These are phyloP conservation scores for Moesziomyces antarcticus DNA, from an alignment of 1,284 basidiomycete species.

Conservation along the genomic window DNA sequence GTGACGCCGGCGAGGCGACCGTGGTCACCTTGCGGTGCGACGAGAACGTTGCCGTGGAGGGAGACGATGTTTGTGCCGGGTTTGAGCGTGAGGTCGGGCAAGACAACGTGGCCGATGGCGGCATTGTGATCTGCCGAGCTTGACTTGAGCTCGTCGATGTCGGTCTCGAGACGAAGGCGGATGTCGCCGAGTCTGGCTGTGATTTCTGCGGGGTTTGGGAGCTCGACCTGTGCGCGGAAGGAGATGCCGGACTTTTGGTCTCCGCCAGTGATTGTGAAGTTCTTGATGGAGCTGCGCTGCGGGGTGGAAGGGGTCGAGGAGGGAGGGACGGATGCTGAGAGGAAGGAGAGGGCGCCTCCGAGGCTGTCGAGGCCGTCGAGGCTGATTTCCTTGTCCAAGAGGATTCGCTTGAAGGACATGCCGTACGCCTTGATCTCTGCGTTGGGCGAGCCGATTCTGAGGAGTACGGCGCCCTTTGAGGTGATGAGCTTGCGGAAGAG, in stretches of 20 bases:
- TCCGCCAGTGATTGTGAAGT: constrained; percentile 45
- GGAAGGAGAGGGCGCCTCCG: constrained; percentile 40
- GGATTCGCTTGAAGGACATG: constrained; percentile 48
- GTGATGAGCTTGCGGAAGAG: constrained; percentile 29
- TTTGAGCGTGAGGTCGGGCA: constrained; percentile 30
- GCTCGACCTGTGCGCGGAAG: constrained; percentile 35
- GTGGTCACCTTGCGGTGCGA: constrained; percentile 9
- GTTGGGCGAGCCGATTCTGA: constrained; percentile 24
- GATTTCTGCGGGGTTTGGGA: constrained; percentile 42
- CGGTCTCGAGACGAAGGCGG: constrained; percentile 24
- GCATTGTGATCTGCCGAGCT: constrained; percentile 19
- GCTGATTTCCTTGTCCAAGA: constrained; percentile 42
- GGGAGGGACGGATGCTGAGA: not conserved
- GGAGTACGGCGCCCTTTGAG: constrained; percentile 4
- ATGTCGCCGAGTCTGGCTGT: constrained; percentile 27
- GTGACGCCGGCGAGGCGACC: constrained; percentile 26
- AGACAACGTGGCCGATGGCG: constrained; percentile 24
- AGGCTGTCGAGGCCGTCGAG: constrained; percentile 44
- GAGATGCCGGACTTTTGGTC: constrained; percentile 39
- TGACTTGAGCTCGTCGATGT: constrained; percentile 31
- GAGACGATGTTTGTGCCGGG: constrained; percentile 14
- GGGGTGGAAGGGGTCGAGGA: not conserved
- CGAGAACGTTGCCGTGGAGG: constrained; percentile 21
- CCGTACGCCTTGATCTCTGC: constrained; percentile 54
- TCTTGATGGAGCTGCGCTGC: constrained; percentile 29